Base-by-base conservation (phyloP, 148 eudicot species). In the Chenopodium formosanum region DNA sequence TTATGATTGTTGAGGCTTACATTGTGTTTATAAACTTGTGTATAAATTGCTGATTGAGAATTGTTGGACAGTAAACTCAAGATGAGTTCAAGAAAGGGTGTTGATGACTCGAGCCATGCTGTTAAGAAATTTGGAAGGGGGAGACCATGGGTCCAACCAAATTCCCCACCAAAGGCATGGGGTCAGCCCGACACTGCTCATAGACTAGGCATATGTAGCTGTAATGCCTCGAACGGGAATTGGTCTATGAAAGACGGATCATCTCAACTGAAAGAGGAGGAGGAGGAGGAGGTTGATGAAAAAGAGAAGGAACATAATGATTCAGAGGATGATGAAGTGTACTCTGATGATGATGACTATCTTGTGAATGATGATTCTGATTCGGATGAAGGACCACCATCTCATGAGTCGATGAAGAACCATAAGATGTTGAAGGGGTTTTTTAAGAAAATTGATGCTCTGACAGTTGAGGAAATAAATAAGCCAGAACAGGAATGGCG, bases 251-350 rank as follows among this genome's bases (percentile, higher is more conserved):
- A 31, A 31, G 32, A 31, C 32, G 32, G 32, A 31, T 31, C 70
- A 52, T 74, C 87, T 71, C 85, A 81, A 40, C 58, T 81, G 77
- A 63, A 20, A 14, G 83, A 79, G 65, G 82, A 37, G 76, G 71
- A 56, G 29, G 29, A 27, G 11, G 37, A 31, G 32, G 32, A 31
- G 32, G 32, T 47, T 10, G 85, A 53, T 34, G 63, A 65, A 3
- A 47, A 72, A 4, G 79, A 64, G 50, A 72, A 76, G 29, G 85
- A 76, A 0, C 89, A 86, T 63, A 79, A 47, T 19, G 87, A 81
- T 53, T 31, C 94, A 89, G 27, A 47, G 50, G 91, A 91, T 80
- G 93, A 94, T 72, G 92, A 89, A 40, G 77, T 86, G 78, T 92
- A 31, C 32, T 31, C 32, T 31, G 32, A 31, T 31, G 32, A 31